A percentile compares a stretch with the other conserved stretches of the same genome.
Conservation (phyloP, 345 rosid species). For the Syzygium grande region DNA sequence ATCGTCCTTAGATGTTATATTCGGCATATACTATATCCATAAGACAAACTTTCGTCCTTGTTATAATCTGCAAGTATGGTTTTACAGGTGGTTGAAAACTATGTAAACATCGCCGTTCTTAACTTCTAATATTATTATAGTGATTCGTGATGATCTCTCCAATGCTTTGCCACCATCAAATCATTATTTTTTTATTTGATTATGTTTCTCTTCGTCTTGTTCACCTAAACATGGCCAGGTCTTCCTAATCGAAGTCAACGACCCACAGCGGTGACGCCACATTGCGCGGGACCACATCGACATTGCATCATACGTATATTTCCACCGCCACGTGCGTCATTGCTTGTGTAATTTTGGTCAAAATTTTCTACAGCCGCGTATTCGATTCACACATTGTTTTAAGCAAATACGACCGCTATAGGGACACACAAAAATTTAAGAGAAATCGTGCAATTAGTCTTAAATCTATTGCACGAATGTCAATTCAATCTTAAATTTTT, state of each 20-base stretch:
- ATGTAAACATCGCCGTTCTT: neutral
- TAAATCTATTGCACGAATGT: neutral
- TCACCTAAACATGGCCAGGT: neutral
- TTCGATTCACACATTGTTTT: neutral
- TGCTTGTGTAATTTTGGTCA: neutral
- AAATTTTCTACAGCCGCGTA: rapidly evolving
- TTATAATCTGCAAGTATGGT: neutral
- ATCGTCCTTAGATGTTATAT: neutral
- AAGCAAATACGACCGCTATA: neutral
- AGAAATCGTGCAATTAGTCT: neutral
- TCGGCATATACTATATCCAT: too few relatives aligned
- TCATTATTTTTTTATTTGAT: neutral
- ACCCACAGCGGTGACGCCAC: neutral
- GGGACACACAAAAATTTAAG: neutral
- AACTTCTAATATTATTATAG: rapidly evolving
- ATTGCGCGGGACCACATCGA: neutral
- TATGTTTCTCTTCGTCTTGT: neutral
- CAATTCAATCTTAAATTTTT: rapidly evolving
- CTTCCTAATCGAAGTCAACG: neutral
- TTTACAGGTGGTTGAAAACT: neutral
- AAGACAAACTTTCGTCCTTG: neutral
- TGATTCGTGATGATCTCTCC: neutral
- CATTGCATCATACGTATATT: neutral
- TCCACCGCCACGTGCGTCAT: neutral
- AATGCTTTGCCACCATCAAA: neutral